A percentile compares a stretch with the other conserved stretches of the same genome.
phyloP scores from a whole-genome alignment of 192 early-diverging fungal species.

The Radiomyces spectabilis region DNA sequence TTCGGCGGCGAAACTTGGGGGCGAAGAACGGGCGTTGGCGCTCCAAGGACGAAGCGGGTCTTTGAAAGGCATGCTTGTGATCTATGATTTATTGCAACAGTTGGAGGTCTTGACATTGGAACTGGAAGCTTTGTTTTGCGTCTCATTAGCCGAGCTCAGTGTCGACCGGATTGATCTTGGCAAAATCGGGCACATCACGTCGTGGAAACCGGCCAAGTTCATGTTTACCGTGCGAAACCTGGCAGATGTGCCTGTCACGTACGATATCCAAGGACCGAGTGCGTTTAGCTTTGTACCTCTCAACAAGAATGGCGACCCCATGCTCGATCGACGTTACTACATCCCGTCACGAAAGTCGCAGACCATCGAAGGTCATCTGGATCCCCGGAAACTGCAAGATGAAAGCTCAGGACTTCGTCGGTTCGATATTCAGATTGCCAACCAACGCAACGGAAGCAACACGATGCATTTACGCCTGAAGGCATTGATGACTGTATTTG shows the following conservation, averaged over 20 bases:
- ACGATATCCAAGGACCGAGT: constrained; percentile 40
- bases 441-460: constrained; percentile 62
- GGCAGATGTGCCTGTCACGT: constrained; percentile 55
- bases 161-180: constrained; percentile 57
- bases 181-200: constrained; percentile 70
- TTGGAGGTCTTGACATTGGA: constrained; percentile 52
- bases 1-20: constrained; percentile 9
- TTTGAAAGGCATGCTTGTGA: constrained; percentile 47
- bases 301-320: constrained; percentile 9
- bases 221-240: constrained; percentile 56
- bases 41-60: constrained; percentile 46
- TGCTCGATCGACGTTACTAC: constrained; percentile 2
- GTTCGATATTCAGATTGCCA: constrained; percentile 49
- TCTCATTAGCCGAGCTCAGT: constrained; percentile 49
- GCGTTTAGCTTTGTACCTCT: constrained; percentile 23
- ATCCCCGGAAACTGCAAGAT: constrained; percentile 50
- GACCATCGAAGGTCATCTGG: constrained; percentile 50
- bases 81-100: constrained; percentile 45
- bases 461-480: constrained; percentile 39
- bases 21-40: constrained; percentile 1
- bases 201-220: constrained; percentile 55
- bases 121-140: constrained; percentile 51
- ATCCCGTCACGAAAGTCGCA: constrained; percentile 38
- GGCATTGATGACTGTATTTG: constrained; percentile 59
- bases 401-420: constrained; percentile 38